These are phyloP conservation scores for Testicularia cyperi DNA, from an alignment of 1,284 basidiomycete species.

Conservation along the genomic window DNA sequence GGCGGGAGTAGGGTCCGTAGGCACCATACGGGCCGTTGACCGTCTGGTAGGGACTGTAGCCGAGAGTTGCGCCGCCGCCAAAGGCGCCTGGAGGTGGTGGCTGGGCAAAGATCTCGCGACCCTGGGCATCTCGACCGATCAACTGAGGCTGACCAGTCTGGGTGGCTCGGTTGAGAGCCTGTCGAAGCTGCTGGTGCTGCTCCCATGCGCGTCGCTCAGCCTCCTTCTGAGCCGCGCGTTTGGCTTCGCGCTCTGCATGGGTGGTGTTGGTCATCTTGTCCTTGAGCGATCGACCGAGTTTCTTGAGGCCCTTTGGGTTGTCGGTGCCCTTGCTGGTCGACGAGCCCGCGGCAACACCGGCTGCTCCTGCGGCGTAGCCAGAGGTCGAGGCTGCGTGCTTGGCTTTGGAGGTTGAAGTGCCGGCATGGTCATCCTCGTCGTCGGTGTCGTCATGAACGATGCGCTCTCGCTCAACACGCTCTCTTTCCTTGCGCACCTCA, in stretches of 20 bases:
- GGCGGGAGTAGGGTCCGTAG: constrained; percentile 24
- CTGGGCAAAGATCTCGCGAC: constrained; percentile 40
- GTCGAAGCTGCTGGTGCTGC: constrained; percentile 25
- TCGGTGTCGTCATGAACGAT: constrained; percentile 39
- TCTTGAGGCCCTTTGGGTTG: constrained; percentile 32
- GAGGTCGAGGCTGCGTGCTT: neutral
- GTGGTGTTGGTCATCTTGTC: constrained; percentile 57
- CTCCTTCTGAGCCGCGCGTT: constrained; percentile 34
- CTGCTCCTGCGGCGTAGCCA: neutral
- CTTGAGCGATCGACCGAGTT: constrained; percentile 53
- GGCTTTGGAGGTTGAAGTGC: neutral
- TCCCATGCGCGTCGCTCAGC: constrained; percentile 43
- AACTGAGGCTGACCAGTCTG: constrained; percentile 42
- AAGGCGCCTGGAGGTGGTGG: constrained; percentile 34
- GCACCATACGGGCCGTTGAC: constrained; percentile 24
- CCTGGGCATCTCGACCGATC: constrained; percentile 28
- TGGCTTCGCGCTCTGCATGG: constrained; percentile 47
- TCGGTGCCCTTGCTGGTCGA: neutral
- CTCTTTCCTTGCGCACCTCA: constrained; percentile 7
- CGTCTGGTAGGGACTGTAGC: constrained; percentile 38
- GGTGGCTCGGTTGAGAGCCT: constrained; percentile 21
- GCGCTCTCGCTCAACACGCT: constrained; percentile 11
- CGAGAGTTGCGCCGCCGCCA: constrained; percentile 26
- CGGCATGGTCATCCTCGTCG: constrained; percentile 22
- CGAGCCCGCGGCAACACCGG: neutral